Conservation (phyloP, 2,329 filamentous ascomycete genomes). For the Botrytis byssoidea region DNA sequence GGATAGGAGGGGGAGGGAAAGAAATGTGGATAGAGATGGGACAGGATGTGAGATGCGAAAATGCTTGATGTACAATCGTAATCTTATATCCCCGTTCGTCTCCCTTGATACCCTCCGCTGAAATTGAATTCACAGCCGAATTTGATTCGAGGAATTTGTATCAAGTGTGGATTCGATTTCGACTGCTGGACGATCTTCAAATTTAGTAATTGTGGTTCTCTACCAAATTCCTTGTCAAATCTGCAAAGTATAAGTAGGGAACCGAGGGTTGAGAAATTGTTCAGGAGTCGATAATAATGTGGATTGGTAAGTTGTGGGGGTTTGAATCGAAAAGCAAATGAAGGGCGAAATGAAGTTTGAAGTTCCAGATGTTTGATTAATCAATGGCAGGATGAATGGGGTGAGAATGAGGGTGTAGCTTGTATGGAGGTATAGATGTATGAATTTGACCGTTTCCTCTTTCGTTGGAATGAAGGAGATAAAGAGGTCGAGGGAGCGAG, state of each 20-base stretch:
- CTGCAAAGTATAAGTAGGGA: background rate
- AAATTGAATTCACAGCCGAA: background rate
- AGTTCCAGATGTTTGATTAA: background rate
- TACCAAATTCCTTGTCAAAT: background rate
- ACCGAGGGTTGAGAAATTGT: conserved; percentile 1
- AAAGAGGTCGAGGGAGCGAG: background rate
- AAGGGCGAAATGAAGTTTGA: conserved; percentile 1
- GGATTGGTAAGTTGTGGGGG: background rate
- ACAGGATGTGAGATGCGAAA: conserved; percentile 6
- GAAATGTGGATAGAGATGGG: conserved; percentile 1
- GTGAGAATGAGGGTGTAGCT: background rate
- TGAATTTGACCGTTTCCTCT: background rate
- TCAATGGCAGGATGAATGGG: background rate
- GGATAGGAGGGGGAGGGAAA: background rate
- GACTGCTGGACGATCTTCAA: conserved; percentile 13
- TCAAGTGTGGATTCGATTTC: conserved; percentile 14
- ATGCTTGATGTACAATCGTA: conserved; percentile 9
- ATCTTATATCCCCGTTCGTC: conserved; percentile 10
- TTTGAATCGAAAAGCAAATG: background rate
- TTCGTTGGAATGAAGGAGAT: background rate
- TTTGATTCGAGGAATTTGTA: conserved; percentile 16
- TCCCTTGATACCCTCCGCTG: conserved; percentile 8
- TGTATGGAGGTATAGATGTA: background rate
- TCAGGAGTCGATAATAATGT: conserved; percentile 1
- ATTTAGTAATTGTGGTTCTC: conserved; percentile 15